Percentiles rank a stretch among this genome's conserved stretches.
These are phyloP conservation scores for Dictyostelium firmibasis DNA, from an alignment of 78 protist species.

Conservation along the genomic window DNA sequence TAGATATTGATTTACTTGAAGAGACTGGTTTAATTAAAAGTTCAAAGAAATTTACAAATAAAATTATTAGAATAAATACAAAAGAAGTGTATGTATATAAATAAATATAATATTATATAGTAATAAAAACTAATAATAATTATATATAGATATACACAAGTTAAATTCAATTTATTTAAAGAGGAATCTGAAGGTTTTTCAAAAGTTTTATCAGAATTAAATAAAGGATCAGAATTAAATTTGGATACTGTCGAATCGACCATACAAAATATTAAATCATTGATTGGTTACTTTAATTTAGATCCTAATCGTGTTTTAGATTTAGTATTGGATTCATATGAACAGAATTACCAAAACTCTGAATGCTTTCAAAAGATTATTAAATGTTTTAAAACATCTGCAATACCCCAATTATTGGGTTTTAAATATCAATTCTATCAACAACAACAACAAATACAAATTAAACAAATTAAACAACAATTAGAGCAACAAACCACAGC, in stretches of 20 bases:
- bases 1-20: constrained; percentile 12
- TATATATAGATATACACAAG: constrained; percentile 59
- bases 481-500: background rate
- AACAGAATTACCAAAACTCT: constrained; percentile 29
- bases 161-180: constrained; percentile 84
- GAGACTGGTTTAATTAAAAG: background rate
- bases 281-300: constrained; percentile 85
- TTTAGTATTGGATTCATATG: constrained; percentile 76
- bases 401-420: constrained; percentile 73
- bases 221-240: constrained; percentile 47
- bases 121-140: background rate
- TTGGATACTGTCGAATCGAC: constrained; percentile 7
- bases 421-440: constrained; percentile 62
- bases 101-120: background rate
- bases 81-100: constrained; percentile 28
- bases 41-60: background rate
- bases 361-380: constrained; percentile 17
- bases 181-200: constrained; percentile 91
- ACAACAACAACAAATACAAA: background rate
- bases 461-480: constrained; percentile 2
- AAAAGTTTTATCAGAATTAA: constrained; percentile 78
- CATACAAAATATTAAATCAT: constrained; percentile 44
- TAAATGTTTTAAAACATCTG: constrained; percentile 9
- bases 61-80: constrained; percentile 26
- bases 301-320: constrained; percentile 90